phyloP scores from a whole-genome alignment of 164 flowering plant genomes.

The Liquidambar formosana region DNA sequence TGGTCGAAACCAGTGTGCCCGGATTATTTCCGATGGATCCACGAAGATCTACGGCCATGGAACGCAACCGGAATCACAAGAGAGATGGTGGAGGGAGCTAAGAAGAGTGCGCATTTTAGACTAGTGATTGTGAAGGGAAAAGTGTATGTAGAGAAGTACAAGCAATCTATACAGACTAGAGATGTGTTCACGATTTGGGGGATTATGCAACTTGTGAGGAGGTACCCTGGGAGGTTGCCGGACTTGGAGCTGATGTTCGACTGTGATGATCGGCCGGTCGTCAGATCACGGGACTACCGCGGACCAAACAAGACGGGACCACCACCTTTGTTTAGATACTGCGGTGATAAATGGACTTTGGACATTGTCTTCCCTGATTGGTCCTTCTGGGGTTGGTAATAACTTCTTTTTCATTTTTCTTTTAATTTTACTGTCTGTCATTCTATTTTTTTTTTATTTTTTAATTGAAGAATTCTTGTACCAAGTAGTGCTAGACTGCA shows the following conservation, averaged over 20 bases:
- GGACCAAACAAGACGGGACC: constrained; percentile 11
- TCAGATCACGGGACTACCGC: constrained; percentile 2
- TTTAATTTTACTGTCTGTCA: too few relatives aligned
- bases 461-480: too few relatives aligned
- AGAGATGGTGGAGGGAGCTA: constrained; percentile 29
- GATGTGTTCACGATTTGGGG: constrained; percentile 51
- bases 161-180: constrained; percentile 31
- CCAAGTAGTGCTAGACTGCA: neutral
- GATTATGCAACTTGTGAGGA: constrained; percentile 39
- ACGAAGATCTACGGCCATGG: constrained; percentile 38
- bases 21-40: constrained; percentile 36
- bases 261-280: constrained; percentile 34
- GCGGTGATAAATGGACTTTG: constrained; percentile 23
- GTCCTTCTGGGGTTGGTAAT: constrained; percentile 36
- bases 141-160: constrained; percentile 24
- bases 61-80: constrained; percentile 22
- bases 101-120: constrained; percentile 21
- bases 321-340: constrained; percentile 41
- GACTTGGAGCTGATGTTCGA: constrained; percentile 48
- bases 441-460: too few relatives aligned
- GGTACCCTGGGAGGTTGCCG: constrained; percentile 43
- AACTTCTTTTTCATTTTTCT: neutral
- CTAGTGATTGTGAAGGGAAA: constrained; percentile 28
- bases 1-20: constrained; percentile 25
- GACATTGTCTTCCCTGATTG: constrained; percentile 48